Percentiles rank a stretch among this genome's conserved stretches.
These are phyloP conservation scores for Trichoderma asperellum DNA, from an alignment of 2,329 filamentous ascomycete species.

Conservation along the genomic window DNA sequence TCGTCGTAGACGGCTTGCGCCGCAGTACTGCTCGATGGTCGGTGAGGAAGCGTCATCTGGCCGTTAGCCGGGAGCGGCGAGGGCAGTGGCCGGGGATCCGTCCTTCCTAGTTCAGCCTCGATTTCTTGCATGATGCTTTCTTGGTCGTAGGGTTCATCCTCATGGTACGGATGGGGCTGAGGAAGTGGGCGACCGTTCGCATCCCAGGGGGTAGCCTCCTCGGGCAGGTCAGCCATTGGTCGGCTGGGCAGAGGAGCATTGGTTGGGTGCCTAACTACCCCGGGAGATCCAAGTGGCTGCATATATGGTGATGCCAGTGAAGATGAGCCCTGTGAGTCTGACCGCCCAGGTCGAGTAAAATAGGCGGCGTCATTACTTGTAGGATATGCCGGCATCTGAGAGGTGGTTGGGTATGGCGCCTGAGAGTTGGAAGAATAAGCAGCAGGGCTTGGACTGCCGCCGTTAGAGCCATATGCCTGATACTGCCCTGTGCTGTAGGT, in stretches of 20 bases:
- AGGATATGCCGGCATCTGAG: slow-evolving; percentile 58
- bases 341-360: slow-evolving; percentile 50
- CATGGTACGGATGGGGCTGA: slow-evolving; percentile 31
- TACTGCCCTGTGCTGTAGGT: slow-evolving; percentile 40
- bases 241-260: slow-evolving; percentile 62
- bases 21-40: slow-evolving; percentile 22
- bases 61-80: slow-evolving; percentile 45
- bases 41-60: slow-evolving; percentile 47
- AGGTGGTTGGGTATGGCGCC: slow-evolving; percentile 56
- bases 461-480: slow-evolving; percentile 46
- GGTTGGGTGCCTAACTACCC: slow-evolving; percentile 61
- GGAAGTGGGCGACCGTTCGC: slow-evolving; percentile 40
- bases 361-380: slow-evolving; percentile 50
- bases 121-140: slow-evolving; percentile 63
- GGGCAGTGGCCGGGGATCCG: slow-evolving; percentile 44
- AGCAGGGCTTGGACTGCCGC: slow-evolving; percentile 44
- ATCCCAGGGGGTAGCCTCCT: slow-evolving; percentile 49
- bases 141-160: slow-evolving; percentile 49
- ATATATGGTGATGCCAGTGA: slow-evolving; percentile 50
- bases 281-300: slow-evolving; percentile 48
- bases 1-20: slow-evolving; percentile 36
- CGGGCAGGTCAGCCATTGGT: slow-evolving; percentile 51
- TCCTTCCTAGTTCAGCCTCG: slow-evolving; percentile 55
- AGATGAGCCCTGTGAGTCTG: slow-evolving; percentile 54
- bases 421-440: slow-evolving; percentile 45